Evolutionary conservation across 371 early-diverging fungal species (phyloP), one percentile per base, ranked within the genome.

Genomic region (Mortierella sp.): DNA sequence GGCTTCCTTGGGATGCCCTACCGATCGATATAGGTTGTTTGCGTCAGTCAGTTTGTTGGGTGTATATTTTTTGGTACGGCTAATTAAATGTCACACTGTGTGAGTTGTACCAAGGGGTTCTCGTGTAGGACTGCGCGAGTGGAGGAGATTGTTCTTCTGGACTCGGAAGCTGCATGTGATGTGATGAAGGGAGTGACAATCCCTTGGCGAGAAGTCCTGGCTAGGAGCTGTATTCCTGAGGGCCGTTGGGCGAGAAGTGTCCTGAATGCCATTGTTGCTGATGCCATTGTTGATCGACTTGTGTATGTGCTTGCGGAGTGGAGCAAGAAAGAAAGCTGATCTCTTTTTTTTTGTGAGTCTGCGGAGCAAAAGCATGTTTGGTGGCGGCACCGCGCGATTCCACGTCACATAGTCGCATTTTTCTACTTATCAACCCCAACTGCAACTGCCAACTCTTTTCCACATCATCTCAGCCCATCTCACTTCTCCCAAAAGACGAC

Each of bases 91-190:
- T n/a, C 8, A 44, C 51, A 21, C 21, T 24, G 29, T 32, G 44
- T 65, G 14, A 24, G 32, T 32, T n/a, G 56, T 90, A 93, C 93
- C 89, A 93, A 80, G 29, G 93, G 93, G 51, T 93, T 93, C 78
- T 93, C 93, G 86, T 93, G 93, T 54, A 83, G 71, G 18, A 87
- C 70, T 2, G 78, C 63, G 48, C 88, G 83, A 56, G 84, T 83
- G 43, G 89, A 81, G 7, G 92, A 88, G 76, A 93, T 55, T 29
- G 38, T 14, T 46, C 82, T 76, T 32, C 21, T 46, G 16, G 24
- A 71, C 46, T 51, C 75, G 41, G 70, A 27, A 6, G 41, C 6
- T 29, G 60, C 32, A 43, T 72, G 12, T 55, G 65, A 29, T 18
- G 41, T 35, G 14, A 49, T 10, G 49, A 14, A 21, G 16, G 49